Evolutionary conservation across 2,329 filamentous ascomycete genomes (phyloP).

Genomic region (Aspergillus sp.): DNA sequence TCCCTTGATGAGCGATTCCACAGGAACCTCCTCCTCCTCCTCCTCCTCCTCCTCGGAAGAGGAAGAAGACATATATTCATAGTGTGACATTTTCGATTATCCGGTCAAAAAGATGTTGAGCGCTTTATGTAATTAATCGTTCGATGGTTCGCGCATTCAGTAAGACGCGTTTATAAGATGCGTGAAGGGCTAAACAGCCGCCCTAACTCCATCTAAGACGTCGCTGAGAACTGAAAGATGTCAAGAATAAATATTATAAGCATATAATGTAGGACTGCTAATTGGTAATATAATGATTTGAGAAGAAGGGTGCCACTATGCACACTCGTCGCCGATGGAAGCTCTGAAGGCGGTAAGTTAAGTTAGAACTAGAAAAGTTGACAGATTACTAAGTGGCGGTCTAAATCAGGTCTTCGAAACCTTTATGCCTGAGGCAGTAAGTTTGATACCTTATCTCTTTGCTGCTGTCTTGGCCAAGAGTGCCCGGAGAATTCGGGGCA

Average conservation of each 20-base stretch:
- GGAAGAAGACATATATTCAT: conserved; percentile 23
- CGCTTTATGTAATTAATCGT: background rate
- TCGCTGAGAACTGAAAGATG: background rate
- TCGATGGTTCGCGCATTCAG: background rate
- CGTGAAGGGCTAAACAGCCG: background rate
- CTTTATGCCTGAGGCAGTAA: background rate
- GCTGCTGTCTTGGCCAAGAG: background rate
- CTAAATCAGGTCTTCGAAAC: background rate
- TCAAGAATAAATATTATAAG: background rate
- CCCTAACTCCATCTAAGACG: background rate
- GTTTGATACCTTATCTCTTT: background rate
- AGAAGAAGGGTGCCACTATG: background rate
- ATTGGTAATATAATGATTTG: background rate
- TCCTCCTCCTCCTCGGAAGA: conserved; percentile 21
- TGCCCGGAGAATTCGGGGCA: background rate
- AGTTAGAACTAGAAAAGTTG: background rate
- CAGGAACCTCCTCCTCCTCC: conserved; percentile 32
- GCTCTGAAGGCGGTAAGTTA: background rate
- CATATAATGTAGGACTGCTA: background rate
- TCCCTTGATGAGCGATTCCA: conserved; percentile 36
- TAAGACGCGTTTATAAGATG: background rate
- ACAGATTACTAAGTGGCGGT: background rate
- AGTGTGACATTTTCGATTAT: conserved; percentile 22
- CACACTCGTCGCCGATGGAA: background rate
- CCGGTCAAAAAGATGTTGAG: background rate